Percentiles rank a stretch among this genome's conserved stretches.
These are phyloP conservation scores for Echinochloa phyllopogon DNA, from an alignment of 176 grass and related monocot genomes.

Conservation along the genomic window DNA sequence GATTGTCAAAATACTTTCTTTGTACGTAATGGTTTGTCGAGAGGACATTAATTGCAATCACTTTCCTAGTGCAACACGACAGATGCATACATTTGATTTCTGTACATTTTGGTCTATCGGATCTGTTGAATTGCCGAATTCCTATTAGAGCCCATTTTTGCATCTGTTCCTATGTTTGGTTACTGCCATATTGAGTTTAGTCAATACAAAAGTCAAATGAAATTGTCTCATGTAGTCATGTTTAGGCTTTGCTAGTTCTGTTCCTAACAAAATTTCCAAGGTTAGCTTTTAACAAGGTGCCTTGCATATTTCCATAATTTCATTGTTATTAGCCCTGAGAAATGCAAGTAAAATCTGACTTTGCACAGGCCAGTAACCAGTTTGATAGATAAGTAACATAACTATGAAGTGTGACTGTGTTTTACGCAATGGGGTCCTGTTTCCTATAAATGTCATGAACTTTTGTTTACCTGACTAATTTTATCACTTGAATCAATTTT, in stretches of 20 bases:
- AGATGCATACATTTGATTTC: background rate
- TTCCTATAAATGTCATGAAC: background rate
- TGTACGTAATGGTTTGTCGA: background rate
- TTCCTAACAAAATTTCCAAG: background rate
- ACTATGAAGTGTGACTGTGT: background rate
- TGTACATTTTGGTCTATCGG: background rate
- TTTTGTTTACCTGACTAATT: background rate
- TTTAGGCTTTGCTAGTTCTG: background rate
- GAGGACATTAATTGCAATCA: background rate
- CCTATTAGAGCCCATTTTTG: background rate
- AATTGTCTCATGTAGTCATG: background rate
- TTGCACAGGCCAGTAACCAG: background rate
- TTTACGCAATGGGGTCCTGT: background rate
- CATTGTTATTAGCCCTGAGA: background rate
- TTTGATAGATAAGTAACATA: background rate
- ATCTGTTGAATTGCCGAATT: background rate
- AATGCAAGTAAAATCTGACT: constrained; percentile 1
- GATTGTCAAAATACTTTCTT: background rate
- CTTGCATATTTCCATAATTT: constrained; percentile 18
- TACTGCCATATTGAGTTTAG: background rate
- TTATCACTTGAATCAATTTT: background rate
- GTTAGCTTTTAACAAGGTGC: background rate
- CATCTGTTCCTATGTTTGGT: background rate
- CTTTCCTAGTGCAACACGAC: background rate
- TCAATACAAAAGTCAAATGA: background rate